Evolutionary conservation across 1,139 yeast genomes (phyloP).

Genomic region (Suhomyces bolitotheri): DNA sequence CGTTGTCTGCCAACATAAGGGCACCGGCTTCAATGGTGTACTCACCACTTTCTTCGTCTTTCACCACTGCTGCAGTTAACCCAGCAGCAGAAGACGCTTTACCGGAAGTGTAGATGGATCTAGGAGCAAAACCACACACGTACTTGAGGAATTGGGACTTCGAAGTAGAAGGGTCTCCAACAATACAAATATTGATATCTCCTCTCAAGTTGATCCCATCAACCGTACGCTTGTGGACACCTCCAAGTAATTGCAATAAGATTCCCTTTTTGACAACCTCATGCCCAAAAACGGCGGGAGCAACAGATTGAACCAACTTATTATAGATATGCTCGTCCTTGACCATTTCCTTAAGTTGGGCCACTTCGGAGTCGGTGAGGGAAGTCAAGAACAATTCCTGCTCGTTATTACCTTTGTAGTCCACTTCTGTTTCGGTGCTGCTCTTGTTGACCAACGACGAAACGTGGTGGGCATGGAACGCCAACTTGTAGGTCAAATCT

Average conservation of each 20-base stretch:
- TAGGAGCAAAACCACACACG: slow-evolving; percentile 86
- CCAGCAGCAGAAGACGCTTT: slow-evolving; percentile 99
- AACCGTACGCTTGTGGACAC: slow-evolving; percentile 91
- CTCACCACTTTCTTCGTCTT: slow-evolving; percentile 97
- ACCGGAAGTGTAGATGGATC: slow-evolving; percentile 97
- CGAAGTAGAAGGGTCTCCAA: slow-evolving; percentile 98
- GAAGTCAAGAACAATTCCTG: slow-evolving; percentile 82
- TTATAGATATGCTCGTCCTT: slow-evolving; percentile 84
- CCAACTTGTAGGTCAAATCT: slow-evolving; percentile 87
- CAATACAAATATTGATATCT: slow-evolving; percentile 94
- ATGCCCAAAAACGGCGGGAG: slow-evolving; percentile 97
- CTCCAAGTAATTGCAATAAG: slow-evolving; percentile 84
- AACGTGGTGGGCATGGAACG: slow-evolving; percentile 91
- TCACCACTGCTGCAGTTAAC: slow-evolving; percentile 95
- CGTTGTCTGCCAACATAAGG: slow-evolving; percentile 96
- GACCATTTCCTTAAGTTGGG: slow-evolving; percentile 87
- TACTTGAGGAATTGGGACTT: slow-evolving; percentile 95
- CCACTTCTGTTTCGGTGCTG: slow-evolving; percentile 27
- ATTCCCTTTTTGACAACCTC: slow-evolving; percentile 93
- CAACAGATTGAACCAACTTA: slow-evolving; percentile 83
- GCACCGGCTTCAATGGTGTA: slow-evolving; percentile 99
- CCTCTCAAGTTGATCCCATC: slow-evolving; percentile 97
- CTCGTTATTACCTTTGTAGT: slow-evolving; percentile 48
- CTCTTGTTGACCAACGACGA: slow-evolving; percentile 55
- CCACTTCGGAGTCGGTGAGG: slow-evolving; percentile 78